A percentile compares a stretch with the other conserved stretches of the same genome.
These are phyloP conservation scores for Dionaea muscipula DNA, from an alignment of 179 eudicot genomes.

Conservation along the genomic window DNA sequence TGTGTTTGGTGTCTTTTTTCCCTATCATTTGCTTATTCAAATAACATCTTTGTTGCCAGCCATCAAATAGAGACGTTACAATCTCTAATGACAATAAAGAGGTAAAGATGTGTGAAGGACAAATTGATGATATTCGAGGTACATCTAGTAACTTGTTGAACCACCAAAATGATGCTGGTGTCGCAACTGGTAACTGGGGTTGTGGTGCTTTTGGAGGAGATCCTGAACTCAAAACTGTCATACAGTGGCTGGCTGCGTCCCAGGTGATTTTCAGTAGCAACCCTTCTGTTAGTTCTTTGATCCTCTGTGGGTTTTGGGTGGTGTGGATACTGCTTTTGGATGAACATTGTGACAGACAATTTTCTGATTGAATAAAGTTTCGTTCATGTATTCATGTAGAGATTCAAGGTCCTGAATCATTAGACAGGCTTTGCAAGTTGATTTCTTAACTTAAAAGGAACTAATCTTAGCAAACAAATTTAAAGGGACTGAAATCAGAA, in stretches of 20 bases:
- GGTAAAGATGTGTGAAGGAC: constrained; percentile 6
- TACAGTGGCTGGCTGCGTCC: constrained; percentile 96
- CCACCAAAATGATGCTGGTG: constrained; percentile 33
- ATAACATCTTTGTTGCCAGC: neutral
- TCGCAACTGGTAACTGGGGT: constrained; percentile 96
- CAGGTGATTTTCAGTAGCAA: constrained; percentile 38
- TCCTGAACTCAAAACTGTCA: constrained; percentile 67
- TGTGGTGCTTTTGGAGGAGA: constrained; percentile 99
- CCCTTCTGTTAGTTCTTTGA: neutral
- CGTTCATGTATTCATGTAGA: too few relatives aligned
- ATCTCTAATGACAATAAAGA: constrained; percentile 9
- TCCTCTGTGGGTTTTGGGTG: neutral
- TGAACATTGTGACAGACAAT: neutral
- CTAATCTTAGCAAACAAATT: too few relatives aligned
- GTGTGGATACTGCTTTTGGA: neutral
- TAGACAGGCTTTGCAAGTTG: too few relatives aligned
- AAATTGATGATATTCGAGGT: constrained; percentile 5
- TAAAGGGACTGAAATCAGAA: too few relatives aligned
- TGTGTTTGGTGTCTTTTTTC: neutral
- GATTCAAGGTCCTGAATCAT: too few relatives aligned
- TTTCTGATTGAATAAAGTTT: too few relatives aligned
- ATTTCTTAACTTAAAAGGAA: too few relatives aligned
- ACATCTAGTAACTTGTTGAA: constrained; percentile 10
- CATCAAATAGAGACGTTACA: constrained; percentile 19
- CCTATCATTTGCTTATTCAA: neutral